Evolutionary conservation across 345 rosid species (phyloP), one percentile per base, ranked within the genome.

Genomic region (Populus nigra): DNA sequence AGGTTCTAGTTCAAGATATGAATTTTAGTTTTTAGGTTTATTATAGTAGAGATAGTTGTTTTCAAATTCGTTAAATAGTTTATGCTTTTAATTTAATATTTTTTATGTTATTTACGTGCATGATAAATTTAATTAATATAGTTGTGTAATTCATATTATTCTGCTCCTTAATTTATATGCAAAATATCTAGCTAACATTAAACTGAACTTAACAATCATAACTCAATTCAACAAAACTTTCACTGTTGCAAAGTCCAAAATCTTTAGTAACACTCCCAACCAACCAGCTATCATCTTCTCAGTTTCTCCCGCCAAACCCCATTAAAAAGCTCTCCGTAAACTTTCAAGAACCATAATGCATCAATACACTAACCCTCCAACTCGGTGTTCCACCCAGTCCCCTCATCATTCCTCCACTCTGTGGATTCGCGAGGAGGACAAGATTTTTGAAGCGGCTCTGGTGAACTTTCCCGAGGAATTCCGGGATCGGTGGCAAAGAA

Each of bases 381-480:
- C 63, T 62, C 47, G 17, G 25, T 12, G 9, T 11, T 15, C 8
- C 29, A 31, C 72, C 8, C 65, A 63, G 45, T 43, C 69, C 6
- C n/a, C 77, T 20, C 45, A 23, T 65, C 22, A 53, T 20, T 22
- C 25, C 7, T 3, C 15, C 43, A 23, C 27, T 16, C 29, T 23
- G 5, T 94, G 98, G 98, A 87, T 77, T 29, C 90, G 93, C 4
- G 16, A 75, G 0, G 93, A 94, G 36, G 96, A 94, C 81, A 94
- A 94, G 89, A 22, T 76, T 12, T 94, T 94, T 45, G 98, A 94
- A 84, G 72, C 76, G 31, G 91, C 92, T 12, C 82, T 94, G 65
- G 91, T 92, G 0, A 4, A 49, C 45, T 85, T 85, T 3, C 88
- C 96, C 0, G 98, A 94, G 23, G 89, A 75, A 11, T 77, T 65